These are phyloP conservation scores for Candida sakaeoensis DNA, from an alignment of 805 yeast genomes.

Conservation along the genomic window DNA sequence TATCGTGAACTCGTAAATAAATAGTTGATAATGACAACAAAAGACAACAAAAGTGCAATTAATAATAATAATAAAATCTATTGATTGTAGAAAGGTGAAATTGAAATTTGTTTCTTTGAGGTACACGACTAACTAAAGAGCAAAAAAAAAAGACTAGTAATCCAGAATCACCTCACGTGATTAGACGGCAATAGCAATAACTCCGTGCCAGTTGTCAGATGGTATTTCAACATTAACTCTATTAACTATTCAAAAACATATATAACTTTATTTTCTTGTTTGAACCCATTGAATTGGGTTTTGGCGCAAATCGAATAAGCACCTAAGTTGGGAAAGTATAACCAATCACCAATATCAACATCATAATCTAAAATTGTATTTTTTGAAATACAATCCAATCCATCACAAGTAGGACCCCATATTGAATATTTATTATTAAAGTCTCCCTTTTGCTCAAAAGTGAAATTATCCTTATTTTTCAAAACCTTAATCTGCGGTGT, in stretches of 20 bases:
- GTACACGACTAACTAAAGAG: too few relatives aligned
- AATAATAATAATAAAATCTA: too few relatives aligned
- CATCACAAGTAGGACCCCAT: slow-evolving; percentile 99
- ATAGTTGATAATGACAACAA: too few relatives aligned
- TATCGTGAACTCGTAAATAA: background rate
- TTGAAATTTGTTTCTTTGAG: background rate
- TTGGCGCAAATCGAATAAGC: slow-evolving; percentile 93
- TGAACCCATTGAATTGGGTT: slow-evolving; percentile 90
- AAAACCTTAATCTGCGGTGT: slow-evolving; percentile 67
- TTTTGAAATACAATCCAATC: slow-evolving; percentile 75
- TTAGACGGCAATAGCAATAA: too few relatives aligned
- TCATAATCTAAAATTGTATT: slow-evolving; percentile 52
- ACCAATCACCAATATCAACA: slow-evolving; percentile 86
- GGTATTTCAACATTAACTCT: too few relatives aligned
- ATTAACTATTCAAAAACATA: slow-evolving; percentile 41
- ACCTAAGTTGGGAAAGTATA: slow-evolving; percentile 77
- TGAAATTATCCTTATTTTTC: slow-evolving; percentile 47
- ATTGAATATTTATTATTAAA: slow-evolving; percentile 53
- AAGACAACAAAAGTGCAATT: too few relatives aligned
- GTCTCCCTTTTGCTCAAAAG: slow-evolving; percentile 22
- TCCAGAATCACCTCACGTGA: slow-evolving; percentile 1
- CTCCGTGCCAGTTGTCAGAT: too few relatives aligned
- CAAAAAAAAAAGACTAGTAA: too few relatives aligned
- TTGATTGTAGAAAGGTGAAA: background rate
- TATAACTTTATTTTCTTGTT: slow-evolving; percentile 52